Evolutionary conservation across 352 stramenopile genomes (phyloP).

Genomic region (Pythium volutum): DNA sequence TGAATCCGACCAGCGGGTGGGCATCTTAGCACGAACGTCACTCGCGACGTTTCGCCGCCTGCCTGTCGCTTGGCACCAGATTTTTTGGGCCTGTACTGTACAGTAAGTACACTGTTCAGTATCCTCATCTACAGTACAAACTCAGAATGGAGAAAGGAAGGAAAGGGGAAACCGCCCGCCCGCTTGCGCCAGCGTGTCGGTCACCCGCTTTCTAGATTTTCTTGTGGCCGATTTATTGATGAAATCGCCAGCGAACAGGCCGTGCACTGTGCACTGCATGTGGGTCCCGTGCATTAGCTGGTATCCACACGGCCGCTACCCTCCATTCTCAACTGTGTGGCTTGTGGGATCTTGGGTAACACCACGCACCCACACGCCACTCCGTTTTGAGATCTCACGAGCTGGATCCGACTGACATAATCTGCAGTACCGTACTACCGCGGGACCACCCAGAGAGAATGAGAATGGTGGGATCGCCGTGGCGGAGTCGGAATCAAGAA

Average conservation of each 20-base stretch:
- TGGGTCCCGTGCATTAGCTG: no score
- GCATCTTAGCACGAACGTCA: not conserved
- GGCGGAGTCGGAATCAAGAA: no score
- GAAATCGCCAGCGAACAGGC: not conserved
- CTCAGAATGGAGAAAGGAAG: not conserved
- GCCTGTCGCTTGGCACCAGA: not conserved
- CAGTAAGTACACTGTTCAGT: not conserved
- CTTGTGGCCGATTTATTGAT: conserved; percentile 16
- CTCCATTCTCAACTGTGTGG: not conserved
- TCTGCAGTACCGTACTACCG: not conserved
- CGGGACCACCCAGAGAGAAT: not conserved
- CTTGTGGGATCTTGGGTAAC: not conserved
- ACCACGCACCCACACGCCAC: not conserved
- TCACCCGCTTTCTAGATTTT: conserved; percentile 8
- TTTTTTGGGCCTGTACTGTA: not conserved
- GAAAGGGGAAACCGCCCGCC: not conserved
- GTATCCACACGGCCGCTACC: not conserved
- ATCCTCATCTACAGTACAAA: no score
- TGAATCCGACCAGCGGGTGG: not conserved
- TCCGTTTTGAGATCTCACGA: not conserved
- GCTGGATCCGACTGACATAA: not conserved
- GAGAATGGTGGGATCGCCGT: no score
- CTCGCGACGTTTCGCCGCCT: not conserved
- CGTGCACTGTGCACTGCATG: no score
- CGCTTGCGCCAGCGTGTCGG: not conserved